Base-by-base conservation (phyloP, 306 rosid genomes). In the Arachis stenosperma region DNA sequence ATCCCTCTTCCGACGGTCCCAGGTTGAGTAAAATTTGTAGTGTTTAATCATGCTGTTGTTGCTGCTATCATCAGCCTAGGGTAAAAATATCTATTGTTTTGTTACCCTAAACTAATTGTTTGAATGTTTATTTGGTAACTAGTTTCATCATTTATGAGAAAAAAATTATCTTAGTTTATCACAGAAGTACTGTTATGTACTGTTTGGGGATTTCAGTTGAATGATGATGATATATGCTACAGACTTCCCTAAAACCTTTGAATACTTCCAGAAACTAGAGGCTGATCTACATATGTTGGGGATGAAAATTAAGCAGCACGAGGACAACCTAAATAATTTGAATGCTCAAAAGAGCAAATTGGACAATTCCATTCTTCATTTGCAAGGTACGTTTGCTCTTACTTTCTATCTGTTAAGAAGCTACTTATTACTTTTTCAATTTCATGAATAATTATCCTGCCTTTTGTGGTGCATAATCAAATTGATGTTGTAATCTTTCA, bases 261-360 rank as follows among this genome's bases (percentile, higher is more conserved):
- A 69, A 77, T 83, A 62, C 72, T 27, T 75, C 78, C 89, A 94
- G 99, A 94, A 73, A 79, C 87, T 89, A 56, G 90, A 94, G 86
- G 95, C 82, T 66, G 97, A 88, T 78, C 83, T 94, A 22, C 93
- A 80, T 13, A 53, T 5, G 55, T 78, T 91, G 29, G 97, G 97
- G 75, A 36, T 64, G 73, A 87, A 90, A 83, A 87, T 94, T 52
- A 91, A 90, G 79, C 83, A 84, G 79, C 96, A 88, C 8, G 99
- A 94, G 71, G 97, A 89, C 46, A 84, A 61, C 81, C 15, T 91
- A 51, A 80, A 66, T 66, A 68, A 59, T 76, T 75, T 94, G 62
- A 88, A 81, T 62, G 67, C 84, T 64, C 87, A 89, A 79, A 90
- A 62, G 56, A 79, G 33, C 79, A 88, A 91, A 77, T 74, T 90